Conservation (phyloP, 1,139 yeast species). For the Zygosaccharomyces pseudobailii region DNA sequence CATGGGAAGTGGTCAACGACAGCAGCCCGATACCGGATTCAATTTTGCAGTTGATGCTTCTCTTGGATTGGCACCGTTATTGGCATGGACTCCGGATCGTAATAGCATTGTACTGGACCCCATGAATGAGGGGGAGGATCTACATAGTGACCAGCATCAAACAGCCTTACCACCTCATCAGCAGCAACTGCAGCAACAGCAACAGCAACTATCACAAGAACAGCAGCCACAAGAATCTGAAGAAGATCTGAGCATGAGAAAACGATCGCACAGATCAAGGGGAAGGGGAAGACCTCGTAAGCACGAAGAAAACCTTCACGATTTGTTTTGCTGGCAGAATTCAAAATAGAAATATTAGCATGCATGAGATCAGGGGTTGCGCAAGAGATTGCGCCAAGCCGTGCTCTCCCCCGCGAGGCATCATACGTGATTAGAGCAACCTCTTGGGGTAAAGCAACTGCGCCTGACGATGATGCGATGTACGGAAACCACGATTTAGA, state of each 20-base stretch:
- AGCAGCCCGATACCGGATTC: conserved; percentile 12
- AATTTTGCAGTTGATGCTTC: conserved; percentile 33
- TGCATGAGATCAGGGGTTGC: not conserved
- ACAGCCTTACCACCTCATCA: not conserved
- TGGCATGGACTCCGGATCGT: conserved; percentile 23
- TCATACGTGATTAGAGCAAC: not conserved
- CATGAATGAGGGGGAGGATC: conserved; percentile 3
- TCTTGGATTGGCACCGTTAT: conserved; percentile 32
- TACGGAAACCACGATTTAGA: not conserved
- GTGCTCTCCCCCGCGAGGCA: not conserved
- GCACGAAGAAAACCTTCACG: conserved; percentile 16
- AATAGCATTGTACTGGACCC: conserved; percentile 12
- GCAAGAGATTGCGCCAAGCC: not conserved
- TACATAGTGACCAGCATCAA: not conserved
- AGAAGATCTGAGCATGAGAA: conserved; percentile 5
- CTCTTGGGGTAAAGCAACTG: not conserved
- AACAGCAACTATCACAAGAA: not conserved
- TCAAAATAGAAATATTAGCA: conserved; percentile 10
- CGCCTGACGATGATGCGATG: not conserved
- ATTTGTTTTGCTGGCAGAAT: conserved; percentile 29
- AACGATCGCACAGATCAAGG: conserved; percentile 8
- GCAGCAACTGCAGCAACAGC: conserved; percentile 2
- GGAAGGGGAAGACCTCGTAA: conserved; percentile 14
- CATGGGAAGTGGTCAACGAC: not conserved
- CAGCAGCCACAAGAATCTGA: conserved; percentile 1